Evolutionary conservation across 2,329 filamentous ascomycete genomes (phyloP).

Genomic region (Penicillium expansum): DNA sequence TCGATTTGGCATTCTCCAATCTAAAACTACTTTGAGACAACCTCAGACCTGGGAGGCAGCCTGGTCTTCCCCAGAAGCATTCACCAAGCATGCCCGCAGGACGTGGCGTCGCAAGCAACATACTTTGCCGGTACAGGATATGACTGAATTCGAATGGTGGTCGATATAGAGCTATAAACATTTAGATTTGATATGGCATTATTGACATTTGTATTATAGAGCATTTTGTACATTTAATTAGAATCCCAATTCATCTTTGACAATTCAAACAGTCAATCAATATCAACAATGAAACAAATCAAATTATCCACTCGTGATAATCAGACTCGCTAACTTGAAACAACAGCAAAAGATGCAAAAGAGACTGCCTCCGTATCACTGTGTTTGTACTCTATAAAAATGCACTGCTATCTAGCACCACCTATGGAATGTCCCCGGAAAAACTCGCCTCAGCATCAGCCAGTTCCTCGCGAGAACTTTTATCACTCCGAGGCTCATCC

Average conservation of each 20-base stretch:
- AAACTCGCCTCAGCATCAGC: not conserved
- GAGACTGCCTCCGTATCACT: not conserved
- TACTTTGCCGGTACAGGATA: not conserved
- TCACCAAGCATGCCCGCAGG: slow-evolving; percentile 6
- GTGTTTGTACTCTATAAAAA: no score
- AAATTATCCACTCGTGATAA: not conserved
- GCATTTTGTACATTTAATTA: slow-evolving; percentile 2
- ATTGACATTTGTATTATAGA: not conserved
- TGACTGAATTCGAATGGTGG: slow-evolving; percentile 5
- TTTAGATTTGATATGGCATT: not conserved
- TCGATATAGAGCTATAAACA: slow-evolving; percentile 3
- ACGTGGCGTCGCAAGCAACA: not conserved
- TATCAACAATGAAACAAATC: not conserved
- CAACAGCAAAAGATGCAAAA: not conserved
- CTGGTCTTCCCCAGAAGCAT: slow-evolving; percentile 26
- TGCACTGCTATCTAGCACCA: not conserved
- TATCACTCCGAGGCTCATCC: slow-evolving; percentile 30
- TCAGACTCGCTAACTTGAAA: not conserved
- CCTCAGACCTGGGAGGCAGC: slow-evolving; percentile 28
- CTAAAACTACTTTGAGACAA: slow-evolving; percentile 20
- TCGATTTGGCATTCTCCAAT: slow-evolving; percentile 29
- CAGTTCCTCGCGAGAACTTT: not conserved
- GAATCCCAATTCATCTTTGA: not conserved
- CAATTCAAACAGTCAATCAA: not conserved
- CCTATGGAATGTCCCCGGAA: not conserved